A percentile compares a stretch with the other conserved stretches of the same genome.
phyloP scores from a whole-genome alignment of 345 rosid genomes.

The Mallotus nudiflorus region DNA sequence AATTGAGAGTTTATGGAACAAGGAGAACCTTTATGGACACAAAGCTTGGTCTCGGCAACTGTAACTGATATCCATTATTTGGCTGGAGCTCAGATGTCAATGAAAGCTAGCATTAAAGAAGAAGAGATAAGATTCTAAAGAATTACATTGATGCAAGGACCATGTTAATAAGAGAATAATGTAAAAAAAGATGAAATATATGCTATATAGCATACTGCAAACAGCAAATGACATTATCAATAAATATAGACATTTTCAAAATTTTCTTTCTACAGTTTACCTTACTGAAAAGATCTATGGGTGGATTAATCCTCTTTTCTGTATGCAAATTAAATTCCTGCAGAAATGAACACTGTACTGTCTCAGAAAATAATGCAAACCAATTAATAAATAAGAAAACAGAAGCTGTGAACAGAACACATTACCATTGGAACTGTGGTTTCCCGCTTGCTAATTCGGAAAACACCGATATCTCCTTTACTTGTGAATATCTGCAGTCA shows the following conservation, averaged over 20 bases:
- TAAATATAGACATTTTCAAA: not conserved
- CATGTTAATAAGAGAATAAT: too few species aligned
- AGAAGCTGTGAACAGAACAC: conserved; percentile 2
- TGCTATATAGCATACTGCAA: conserved; percentile 4
- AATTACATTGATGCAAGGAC: too few species aligned
- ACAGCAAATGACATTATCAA: not conserved
- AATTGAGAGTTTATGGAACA: conserved; percentile 5
- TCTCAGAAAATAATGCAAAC: conserved; percentile 12
- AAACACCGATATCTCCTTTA: conserved; percentile 75
- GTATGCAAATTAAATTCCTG: conserved; percentile 78
- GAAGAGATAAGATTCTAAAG: not conserved
- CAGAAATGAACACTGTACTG: conserved; percentile 14
- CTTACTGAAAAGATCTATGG: conserved; percentile 86
- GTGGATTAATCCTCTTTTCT: conserved; percentile 61
- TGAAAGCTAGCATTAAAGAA: conserved; percentile 53
- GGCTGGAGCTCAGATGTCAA: conserved; percentile 58
- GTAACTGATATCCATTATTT: conserved; percentile 42
- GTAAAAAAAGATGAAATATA: not conserved
- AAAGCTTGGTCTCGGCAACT: conserved; percentile 37
- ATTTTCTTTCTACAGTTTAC: conserved; percentile 32
- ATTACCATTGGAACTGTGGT: conserved; percentile 75
- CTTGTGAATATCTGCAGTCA: conserved; percentile 68
- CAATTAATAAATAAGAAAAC: not conserved
- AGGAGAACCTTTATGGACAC: conserved; percentile 52
- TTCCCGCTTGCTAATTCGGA: conserved; percentile 69